Evolutionary conservation across 371 early-diverging fungal species (phyloP).

Genomic region (Actinomortierella ambigua): DNA sequence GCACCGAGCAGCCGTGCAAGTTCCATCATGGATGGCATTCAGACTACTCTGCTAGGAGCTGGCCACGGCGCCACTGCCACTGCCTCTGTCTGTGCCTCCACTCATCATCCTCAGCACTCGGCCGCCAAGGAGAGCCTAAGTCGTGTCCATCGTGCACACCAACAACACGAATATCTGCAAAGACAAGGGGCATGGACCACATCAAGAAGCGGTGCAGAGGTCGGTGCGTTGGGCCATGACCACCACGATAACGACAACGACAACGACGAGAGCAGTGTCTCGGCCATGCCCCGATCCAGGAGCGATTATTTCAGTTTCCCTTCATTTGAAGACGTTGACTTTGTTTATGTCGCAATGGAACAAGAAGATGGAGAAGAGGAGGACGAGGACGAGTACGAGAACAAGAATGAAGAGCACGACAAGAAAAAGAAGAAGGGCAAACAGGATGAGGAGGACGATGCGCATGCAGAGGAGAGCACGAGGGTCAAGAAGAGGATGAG

Average conservation of each 20-base stretch:
- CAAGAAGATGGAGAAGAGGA: constrained; percentile 3
- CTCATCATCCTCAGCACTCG: constrained; percentile 11
- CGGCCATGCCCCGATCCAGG: constrained; percentile 22
- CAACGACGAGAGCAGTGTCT: too few relatives aligned
- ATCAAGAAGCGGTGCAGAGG: too few relatives aligned
- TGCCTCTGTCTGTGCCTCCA: not conserved
- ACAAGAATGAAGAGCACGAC: not conserved
- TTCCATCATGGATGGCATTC: constrained; percentile 44
- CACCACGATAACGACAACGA: too few relatives aligned
- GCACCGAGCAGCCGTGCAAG: constrained; percentile 18
- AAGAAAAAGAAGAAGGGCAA: too few relatives aligned
- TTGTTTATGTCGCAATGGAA: constrained; percentile 42
- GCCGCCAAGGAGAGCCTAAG: constrained; percentile 33
- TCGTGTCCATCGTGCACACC: too few relatives aligned
- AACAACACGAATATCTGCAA: too few relatives aligned
- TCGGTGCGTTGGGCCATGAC: too few relatives aligned
- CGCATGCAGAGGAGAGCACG: too few relatives aligned
- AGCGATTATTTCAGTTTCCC: constrained; percentile 47
- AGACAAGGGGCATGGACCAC: too few relatives aligned
- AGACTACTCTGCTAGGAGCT: constrained; percentile 25
- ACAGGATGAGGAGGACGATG: too few relatives aligned
- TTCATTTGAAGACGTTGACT: constrained; percentile 44
- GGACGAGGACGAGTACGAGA: constrained; percentile 27
- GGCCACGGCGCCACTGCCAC: constrained; percentile 9
- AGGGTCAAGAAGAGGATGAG: too few relatives aligned